phyloP scores from a whole-genome alignment of 345 rosid genomes.

The Eucalyptus tenuipes region DNA sequence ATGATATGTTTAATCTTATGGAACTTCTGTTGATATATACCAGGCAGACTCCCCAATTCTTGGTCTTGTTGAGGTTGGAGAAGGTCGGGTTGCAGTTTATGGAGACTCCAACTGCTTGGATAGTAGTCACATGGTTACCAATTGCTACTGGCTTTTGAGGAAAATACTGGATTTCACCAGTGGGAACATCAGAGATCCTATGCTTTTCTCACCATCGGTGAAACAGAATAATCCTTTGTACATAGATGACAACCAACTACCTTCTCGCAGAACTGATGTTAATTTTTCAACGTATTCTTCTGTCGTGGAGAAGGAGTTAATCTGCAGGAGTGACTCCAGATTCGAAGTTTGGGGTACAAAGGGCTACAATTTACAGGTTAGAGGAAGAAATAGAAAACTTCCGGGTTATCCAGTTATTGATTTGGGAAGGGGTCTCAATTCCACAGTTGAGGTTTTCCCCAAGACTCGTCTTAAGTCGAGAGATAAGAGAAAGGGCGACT shows the following conservation, averaged over 20 bases:
- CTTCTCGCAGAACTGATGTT: conserved; percentile 82
- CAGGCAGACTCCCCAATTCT: conserved; percentile 90
- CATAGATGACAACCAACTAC: conserved; percentile 58
- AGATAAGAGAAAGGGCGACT: conserved; percentile 18
- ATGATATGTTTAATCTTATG: not conserved
- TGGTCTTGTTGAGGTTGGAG: conserved; percentile 64
- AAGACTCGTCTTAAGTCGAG: conserved; percentile 19
- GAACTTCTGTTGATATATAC: not conserved
- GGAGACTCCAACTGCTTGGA: conserved; percentile 98
- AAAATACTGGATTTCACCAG: conserved; percentile 81
- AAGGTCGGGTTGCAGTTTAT: conserved; percentile 80
- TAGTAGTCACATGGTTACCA: conserved; percentile 97
- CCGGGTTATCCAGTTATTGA: conserved; percentile 65
- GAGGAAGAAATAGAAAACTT: conserved; percentile 60
- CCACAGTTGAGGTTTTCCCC: conserved; percentile 18
- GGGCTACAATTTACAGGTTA: conserved; percentile 60
- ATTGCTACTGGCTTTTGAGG: conserved; percentile 86
- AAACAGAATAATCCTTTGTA: conserved; percentile 41
- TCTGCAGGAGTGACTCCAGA: conserved; percentile 74
- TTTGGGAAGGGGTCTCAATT: conserved; percentile 45
- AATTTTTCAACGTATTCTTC: conserved; percentile 78
- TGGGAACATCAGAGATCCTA: conserved; percentile 50
- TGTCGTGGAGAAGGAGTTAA: conserved; percentile 63
- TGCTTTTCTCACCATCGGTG: conserved; percentile 50
- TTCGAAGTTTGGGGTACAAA: conserved; percentile 93